phyloP scores from a whole-genome alignment of 2,329 filamentous ascomycete species.

The Phialophora chinensis region DNA sequence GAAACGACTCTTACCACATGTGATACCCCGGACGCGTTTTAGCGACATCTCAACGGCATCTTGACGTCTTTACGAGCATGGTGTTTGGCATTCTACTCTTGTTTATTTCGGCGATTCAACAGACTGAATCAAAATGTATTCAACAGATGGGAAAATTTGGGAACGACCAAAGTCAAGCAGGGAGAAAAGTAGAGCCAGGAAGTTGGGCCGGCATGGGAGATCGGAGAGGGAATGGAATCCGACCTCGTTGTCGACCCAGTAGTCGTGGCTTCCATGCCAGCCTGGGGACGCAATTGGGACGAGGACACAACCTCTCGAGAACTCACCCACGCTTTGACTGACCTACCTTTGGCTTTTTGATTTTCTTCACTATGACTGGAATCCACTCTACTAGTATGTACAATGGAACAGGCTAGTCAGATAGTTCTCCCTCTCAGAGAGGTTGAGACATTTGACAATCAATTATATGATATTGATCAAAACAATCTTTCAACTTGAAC shows the following conservation, averaged over 20 bases:
- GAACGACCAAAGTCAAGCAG: background rate
- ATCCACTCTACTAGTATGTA: conserved; percentile 4
- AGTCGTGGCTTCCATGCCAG: conserved; percentile 37
- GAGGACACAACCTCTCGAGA: background rate
- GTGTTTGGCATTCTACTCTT: conserved; percentile 18
- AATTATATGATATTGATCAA: conserved; percentile 3
- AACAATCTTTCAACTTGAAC: background rate
- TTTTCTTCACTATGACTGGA: conserved; percentile 11
- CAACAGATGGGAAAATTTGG: conserved; percentile 9
- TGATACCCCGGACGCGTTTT: conserved; percentile 35
- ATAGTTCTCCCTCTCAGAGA: conserved; percentile 5
- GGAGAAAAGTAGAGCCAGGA: background rate
- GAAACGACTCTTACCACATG: conserved; percentile 31
- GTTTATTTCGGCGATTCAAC: conserved; percentile 6
- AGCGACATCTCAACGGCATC: conserved; percentile 18
- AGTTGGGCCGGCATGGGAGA: conserved; percentile 1
- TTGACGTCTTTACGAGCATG: conserved; percentile 34
- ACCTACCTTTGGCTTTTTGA: background rate
- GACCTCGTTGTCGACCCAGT: conserved; percentile 27
- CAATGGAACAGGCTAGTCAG: background rate
- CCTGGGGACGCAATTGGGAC: conserved; percentile 27
- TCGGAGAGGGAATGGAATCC: conserved; percentile 3
- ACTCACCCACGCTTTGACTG: conserved; percentile 1
- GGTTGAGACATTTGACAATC: conserved; percentile 10
- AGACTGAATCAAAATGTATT: conserved; percentile 20